phyloP scores from a whole-genome alignment of 2,329 filamentous ascomycete species.

The Parastagonospora avenae region DNA sequence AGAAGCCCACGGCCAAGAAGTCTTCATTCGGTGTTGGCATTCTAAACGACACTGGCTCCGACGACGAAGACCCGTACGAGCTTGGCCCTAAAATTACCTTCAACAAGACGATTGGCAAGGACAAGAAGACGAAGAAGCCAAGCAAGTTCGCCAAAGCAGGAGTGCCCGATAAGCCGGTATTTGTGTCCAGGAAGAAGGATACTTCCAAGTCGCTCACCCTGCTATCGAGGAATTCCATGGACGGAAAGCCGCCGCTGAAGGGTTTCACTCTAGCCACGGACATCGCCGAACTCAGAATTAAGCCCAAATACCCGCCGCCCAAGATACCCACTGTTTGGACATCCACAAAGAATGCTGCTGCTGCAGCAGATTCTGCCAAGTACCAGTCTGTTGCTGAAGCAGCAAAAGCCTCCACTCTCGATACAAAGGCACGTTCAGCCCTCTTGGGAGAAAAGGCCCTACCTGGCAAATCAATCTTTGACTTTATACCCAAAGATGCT shows the following conservation, averaged over 20 bases:
- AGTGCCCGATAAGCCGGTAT: constrained; percentile 71
- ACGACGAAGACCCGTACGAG: constrained; percentile 93
- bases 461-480: constrained; percentile 93
- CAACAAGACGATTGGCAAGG: constrained; percentile 77
- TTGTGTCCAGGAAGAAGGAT: constrained; percentile 70
- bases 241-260: constrained; percentile 78
- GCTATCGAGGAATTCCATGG: constrained; percentile 70
- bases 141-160: constrained; percentile 65
- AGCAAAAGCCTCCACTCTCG: constrained; percentile 75
- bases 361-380: constrained; percentile 39
- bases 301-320: constrained; percentile 65
- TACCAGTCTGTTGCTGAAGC: constrained; percentile 74
- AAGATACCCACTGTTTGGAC: constrained; percentile 76
- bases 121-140: constrained; percentile 71
- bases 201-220: constrained; percentile 53
- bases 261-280: constrained; percentile 74
- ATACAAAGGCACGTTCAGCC: constrained; percentile 76
- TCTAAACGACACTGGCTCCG: constrained; percentile 90
- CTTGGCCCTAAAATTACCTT: constrained; percentile 91
- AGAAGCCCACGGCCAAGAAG: constrained; percentile 59
- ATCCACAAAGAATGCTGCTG: constrained; percentile 53
- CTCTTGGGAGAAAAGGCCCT: constrained; percentile 80
- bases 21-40: constrained; percentile 86
- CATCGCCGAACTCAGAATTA: constrained; percentile 49
- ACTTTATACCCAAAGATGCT: constrained; percentile 80